Evolutionary conservation across 768 basidiomycete species (phyloP).

Genomic region (Hygrocybe punicea): DNA sequence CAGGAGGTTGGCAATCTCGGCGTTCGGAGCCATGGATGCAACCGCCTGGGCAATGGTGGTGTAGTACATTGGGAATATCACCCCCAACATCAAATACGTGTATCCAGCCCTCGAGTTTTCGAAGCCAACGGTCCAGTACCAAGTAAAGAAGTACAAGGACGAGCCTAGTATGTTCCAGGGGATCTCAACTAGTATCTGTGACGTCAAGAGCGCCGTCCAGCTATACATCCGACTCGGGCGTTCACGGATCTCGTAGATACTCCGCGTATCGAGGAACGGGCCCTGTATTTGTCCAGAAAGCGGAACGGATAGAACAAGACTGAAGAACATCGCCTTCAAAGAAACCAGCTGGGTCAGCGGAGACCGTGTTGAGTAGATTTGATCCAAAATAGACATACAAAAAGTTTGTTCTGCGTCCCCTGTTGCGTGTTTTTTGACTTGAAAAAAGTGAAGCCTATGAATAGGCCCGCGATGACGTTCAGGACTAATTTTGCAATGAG

Average conservation of each 20-base stretch:
- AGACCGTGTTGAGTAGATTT: background rate
- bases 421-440: constrained; percentile 51
- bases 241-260: constrained; percentile 66
- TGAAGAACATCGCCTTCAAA: constrained; percentile 54
- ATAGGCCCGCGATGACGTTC: constrained; percentile 41
- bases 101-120: constrained; percentile 51
- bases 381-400: constrained; percentile 41
- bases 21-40: constrained; percentile 57
- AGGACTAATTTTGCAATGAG: constrained; percentile 55
- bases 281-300: constrained; percentile 63
- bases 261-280: constrained; percentile 58
- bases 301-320: constrained; percentile 44
- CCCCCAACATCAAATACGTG: constrained; percentile 49
- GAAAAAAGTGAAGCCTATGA: constrained; percentile 55
- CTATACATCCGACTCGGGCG: constrained; percentile 60
- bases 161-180: constrained; percentile 67
- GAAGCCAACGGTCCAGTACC: constrained; percentile 73
- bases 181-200: constrained; percentile 55
- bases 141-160: constrained; percentile 61
- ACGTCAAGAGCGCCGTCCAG: constrained; percentile 57
- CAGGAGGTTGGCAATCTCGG: constrained; percentile 56
- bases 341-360: constrained; percentile 5
- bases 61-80: constrained; percentile 63
- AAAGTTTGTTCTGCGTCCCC: constrained; percentile 63
- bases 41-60: constrained; percentile 60